Conservation (phyloP, 73 alveolate genomes). For the Paramecium biaurelia region DNA sequence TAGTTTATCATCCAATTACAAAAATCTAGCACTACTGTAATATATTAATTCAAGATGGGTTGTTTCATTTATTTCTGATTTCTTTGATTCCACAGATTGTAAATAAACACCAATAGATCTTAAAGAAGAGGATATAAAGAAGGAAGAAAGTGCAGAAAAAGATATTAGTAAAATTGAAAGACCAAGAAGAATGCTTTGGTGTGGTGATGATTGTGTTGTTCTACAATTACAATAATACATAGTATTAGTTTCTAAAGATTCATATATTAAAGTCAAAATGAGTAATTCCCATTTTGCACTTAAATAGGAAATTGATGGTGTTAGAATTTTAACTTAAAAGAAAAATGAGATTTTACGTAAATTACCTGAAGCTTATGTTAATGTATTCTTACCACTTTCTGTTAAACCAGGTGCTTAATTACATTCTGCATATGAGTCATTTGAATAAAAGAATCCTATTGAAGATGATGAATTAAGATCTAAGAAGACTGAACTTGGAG, state of each 20-base stretch:
- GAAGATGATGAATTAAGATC: slow-evolving; percentile 63
- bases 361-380: slow-evolving; percentile 57
- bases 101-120: slow-evolving; percentile 24
- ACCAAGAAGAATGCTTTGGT: slow-evolving; percentile 63
- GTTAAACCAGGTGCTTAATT: slow-evolving; percentile 47
- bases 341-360: slow-evolving; percentile 55
- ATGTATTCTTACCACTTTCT: slow-evolving; percentile 18
- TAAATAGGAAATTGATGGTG: slow-evolving; percentile 62
- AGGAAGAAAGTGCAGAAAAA: slow-evolving; percentile 8
- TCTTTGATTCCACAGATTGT: slow-evolving; percentile 38
- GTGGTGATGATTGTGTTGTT: slow-evolving; percentile 72
- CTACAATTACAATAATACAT: not conserved
- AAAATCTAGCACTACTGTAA: slow-evolving; percentile 6
- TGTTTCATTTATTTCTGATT: slow-evolving; percentile 33
- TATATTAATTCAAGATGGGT: not conserved
- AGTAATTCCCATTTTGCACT: slow-evolving; percentile 64
- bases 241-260: slow-evolving; percentile 63
- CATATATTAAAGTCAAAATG: not conserved
- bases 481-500: slow-evolving; percentile 1
- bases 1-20: slow-evolving; percentile 10
- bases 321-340: slow-evolving; percentile 65
- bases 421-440: slow-evolving; percentile 66
- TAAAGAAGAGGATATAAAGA: slow-evolving; percentile 12
- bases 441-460: slow-evolving; percentile 59
- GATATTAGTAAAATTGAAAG: slow-evolving; percentile 25